Evolutionary conservation across 78 protist genomes (phyloP).

Genomic region (Diacronema lutheri): DNA sequence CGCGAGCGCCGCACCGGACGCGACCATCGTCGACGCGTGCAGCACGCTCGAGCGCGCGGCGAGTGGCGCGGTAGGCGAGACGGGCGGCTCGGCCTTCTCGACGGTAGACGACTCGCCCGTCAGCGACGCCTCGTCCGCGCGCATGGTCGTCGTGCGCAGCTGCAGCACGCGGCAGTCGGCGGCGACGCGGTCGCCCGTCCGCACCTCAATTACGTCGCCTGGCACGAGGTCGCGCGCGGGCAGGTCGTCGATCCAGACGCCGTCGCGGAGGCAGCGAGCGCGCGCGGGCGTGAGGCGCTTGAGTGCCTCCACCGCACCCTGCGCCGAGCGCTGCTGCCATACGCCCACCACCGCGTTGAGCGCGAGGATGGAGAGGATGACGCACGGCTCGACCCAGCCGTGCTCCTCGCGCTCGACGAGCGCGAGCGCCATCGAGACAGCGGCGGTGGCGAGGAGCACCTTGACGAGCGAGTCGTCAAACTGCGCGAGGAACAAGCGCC

Average conservation of each 20-base stretch:
- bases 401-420: slow-evolving; percentile 44
- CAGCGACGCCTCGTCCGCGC: slow-evolving; percentile 28
- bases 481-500: slow-evolving; percentile 60
- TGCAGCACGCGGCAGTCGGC: slow-evolving; percentile 61
- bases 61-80: background rate
- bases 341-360: slow-evolving; percentile 69
- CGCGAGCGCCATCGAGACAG: slow-evolving; percentile 54
- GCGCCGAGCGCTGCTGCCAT: slow-evolving; percentile 66
- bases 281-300: background rate
- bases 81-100: background rate
- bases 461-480: slow-evolving; percentile 71
- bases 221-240: slow-evolving; percentile 73
- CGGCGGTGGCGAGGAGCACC: slow-evolving; percentile 67
- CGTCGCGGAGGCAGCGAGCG: slow-evolving; percentile 22
- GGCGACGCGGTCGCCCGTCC: slow-evolving; percentile 81
- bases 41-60: background rate
- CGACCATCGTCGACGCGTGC: too few relatives aligned
- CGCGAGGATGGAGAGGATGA: slow-evolving; percentile 63
- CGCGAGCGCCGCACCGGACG: too few relatives aligned
- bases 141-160: slow-evolving; percentile 22
- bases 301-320: slow-evolving; percentile 54
- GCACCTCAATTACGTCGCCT: slow-evolving; percentile 76
- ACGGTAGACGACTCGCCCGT: slow-evolving; percentile 38
- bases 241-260: slow-evolving; percentile 42
- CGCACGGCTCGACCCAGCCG: slow-evolving; percentile 49